These are phyloP conservation scores for Arxiozyma bovina DNA, from an alignment of 1,139 yeast genomes.

Conservation along the genomic window DNA sequence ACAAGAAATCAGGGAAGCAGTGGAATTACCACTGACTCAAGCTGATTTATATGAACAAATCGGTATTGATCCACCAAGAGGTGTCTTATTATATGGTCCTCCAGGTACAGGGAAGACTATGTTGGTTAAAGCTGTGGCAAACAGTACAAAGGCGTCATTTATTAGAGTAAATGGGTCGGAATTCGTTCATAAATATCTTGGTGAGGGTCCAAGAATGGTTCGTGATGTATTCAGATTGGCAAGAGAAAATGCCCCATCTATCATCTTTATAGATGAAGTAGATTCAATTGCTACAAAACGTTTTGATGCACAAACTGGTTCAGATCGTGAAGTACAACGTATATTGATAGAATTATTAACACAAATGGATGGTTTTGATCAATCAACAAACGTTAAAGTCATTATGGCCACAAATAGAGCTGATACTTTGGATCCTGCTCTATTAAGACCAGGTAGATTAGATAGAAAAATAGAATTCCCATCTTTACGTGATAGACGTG, in stretches of 20 bases:
- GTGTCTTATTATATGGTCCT: constrained; percentile 93
- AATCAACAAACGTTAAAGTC: constrained; percentile 88
- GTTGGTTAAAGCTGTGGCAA: constrained; percentile 98
- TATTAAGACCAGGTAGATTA: constrained; percentile 95
- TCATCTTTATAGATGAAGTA: constrained; percentile 94
- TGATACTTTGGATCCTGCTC: constrained; percentile 93
- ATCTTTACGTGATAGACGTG: constrained; percentile 89
- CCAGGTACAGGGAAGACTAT: constrained; percentile 99
- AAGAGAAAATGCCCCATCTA: constrained; percentile 92
- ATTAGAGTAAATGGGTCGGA: constrained; percentile 97
- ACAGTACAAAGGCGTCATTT: constrained; percentile 89
- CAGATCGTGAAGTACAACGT: constrained; percentile 98
- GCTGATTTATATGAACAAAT: constrained; percentile 93
- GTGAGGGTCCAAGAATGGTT: constrained; percentile 99
- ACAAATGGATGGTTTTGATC: constrained; percentile 99
- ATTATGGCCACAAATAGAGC: constrained; percentile 99
- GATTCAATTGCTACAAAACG: constrained; percentile 99
- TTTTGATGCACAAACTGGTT: constrained; percentile 98
- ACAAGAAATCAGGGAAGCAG: constrained; percentile 97
- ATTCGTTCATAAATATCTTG: constrained; percentile 94
- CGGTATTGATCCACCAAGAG: constrained; percentile 98
- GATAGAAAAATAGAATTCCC: constrained; percentile 98
- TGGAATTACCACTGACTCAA: constrained; percentile 91
- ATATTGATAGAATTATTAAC: constrained; percentile 89
- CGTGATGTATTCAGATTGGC: constrained; percentile 96